Percentiles rank a stretch among this genome's conserved stretches.
Evolutionary conservation across 768 basidiomycete genomes (phyloP).

Genomic region (Rhodosporidiobolus odoratus): DNA sequence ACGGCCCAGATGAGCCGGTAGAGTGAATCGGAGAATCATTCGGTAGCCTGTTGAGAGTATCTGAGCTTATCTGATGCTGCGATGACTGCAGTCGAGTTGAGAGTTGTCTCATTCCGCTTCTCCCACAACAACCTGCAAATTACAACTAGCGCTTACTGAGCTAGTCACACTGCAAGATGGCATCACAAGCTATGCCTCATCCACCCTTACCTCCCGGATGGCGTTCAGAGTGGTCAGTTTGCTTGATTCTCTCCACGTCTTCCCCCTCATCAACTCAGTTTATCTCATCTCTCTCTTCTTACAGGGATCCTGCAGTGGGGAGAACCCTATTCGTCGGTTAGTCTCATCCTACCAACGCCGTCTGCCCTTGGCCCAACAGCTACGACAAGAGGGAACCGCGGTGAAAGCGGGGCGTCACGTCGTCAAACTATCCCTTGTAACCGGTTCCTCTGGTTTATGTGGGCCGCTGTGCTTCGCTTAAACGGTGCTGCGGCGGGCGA

Average conservation of each 20-base stretch:
- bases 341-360: constrained; percentile 42
- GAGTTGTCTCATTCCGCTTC: background rate
- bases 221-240: constrained; percentile 78
- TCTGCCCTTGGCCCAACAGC: too few relatives aligned
- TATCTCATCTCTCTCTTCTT: constrained; percentile 5
- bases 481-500: too few relatives aligned
- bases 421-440: too few relatives aligned
- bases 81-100: background rate
- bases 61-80: too few relatives aligned
- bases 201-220: constrained; percentile 72
- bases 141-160: background rate
- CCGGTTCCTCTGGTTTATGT: too few relatives aligned
- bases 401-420: too few relatives aligned
- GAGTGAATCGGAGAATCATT: too few relatives aligned
- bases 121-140: too few relatives aligned
- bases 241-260: background rate
- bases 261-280: constrained; percentile 38
- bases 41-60: too few relatives aligned
- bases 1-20: too few relatives aligned
- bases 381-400: too few relatives aligned
- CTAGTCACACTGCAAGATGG: background rate
- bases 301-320: constrained; percentile 72
- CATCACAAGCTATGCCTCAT: constrained; percentile 45
- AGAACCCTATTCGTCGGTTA: constrained; percentile 83
- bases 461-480: too few relatives aligned